Evolutionary conservation across 2,329 filamentous ascomycete species (phyloP), one percentile per base, ranked within the genome.

Genomic region (Escovopsis sp.): DNA sequence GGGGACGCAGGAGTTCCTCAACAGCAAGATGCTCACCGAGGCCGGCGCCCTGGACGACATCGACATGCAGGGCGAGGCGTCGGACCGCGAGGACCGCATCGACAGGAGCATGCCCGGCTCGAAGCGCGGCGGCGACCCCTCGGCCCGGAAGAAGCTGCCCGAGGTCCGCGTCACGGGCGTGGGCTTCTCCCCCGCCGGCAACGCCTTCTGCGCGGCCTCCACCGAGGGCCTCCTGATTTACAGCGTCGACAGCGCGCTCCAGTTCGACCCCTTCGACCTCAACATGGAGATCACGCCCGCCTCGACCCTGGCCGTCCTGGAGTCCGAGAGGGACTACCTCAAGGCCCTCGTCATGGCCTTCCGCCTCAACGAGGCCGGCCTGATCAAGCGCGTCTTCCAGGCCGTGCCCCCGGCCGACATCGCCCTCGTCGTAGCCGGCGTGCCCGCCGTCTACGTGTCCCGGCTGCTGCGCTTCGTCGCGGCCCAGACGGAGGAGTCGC

Each of bases 331-430:
- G 48, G 85, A 94, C 56, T 94, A 85, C 60, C 74, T 96, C 49
- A 94, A 91, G 63, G 89, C 91, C 1, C 68, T 98, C 6, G 80
- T 95, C 49, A 98, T 98, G 91, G 83, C 88, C 1, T 98, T 98
- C 71, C 82, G 93, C 6, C 78, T 98, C 45, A 95, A 94, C 63
- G 85, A 94, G 59, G 72, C 78, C 4, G 76, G 79, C 19, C 70
- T 98, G 38, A 77, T 95, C 47, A 82, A 83, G 52, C 78, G 79
- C 42, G 85, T 95, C 15, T 96, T 94, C 64, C 82, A 93, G 62
- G 74, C 77, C 2, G 81, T 89, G 23, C 88, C 91, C 1, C 70
- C 81, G 36, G 62, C 69, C 2, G 82, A 89, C 50, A 83, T 96
- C 38, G 57, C 74, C 1, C 75, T 94, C 8, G 79, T 94, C 1